Evolutionary conservation across 257 asterid genomes (phyloP).

Genomic region (Przewalskia tangutica): DNA sequence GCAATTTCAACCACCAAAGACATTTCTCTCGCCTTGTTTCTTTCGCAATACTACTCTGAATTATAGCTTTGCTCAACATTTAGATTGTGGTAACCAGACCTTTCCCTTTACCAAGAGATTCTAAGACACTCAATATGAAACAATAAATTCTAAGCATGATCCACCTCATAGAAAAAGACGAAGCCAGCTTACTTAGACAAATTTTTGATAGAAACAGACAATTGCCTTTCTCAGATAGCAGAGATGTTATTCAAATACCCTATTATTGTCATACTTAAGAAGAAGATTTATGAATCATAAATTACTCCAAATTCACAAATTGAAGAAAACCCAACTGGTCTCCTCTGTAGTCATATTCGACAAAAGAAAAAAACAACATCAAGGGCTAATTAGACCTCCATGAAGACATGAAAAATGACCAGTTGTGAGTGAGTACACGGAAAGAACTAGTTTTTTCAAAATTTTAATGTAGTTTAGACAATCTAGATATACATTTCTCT

Average conservation of each 20-base stretch:
- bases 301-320: not conserved
- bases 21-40: not conserved
- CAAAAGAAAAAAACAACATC: not conserved
- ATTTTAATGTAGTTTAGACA: not conserved
- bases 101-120: not conserved
- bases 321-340: not conserved
- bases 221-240: not conserved
- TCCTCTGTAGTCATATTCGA: not conserved
- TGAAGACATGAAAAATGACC: not conserved
- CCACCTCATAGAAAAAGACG: not conserved
- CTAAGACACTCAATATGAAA: not conserved
- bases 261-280: not conserved
- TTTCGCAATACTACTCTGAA: not conserved
- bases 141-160: not conserved
- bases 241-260: not conserved
- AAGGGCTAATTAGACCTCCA: not conserved
- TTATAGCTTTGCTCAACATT: not conserved
- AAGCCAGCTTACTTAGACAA: not conserved
- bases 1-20: not conserved
- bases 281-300: not conserved
- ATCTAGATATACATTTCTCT: not conserved
- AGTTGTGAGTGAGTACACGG: not conserved
- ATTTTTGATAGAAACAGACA: not conserved
- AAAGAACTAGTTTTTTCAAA: not conserved
- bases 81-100: not conserved